Percentiles rank a stretch among this genome's conserved stretches.
Evolutionary conservation across 345 rosid species (phyloP).

Genomic region (Syzygium aromaticum): DNA sequence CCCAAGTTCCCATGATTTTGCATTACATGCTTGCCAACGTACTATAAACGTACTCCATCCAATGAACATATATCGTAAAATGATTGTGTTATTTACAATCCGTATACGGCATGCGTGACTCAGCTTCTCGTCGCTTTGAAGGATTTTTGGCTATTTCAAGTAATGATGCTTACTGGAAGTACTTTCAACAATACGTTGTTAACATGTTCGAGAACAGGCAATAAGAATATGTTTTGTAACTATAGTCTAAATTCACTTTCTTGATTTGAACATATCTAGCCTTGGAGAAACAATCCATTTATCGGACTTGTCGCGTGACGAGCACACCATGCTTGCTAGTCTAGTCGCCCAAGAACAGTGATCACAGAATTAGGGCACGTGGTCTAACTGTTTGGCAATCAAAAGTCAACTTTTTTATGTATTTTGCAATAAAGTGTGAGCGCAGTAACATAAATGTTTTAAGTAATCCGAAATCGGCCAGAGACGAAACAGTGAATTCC

Average conservation of each 20-base stretch:
- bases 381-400: not conserved
- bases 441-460: not conserved
- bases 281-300: not conserved
- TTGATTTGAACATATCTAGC: not conserved
- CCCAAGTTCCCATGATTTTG: not conserved
- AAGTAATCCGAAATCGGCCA: not conserved
- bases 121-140: not conserved
- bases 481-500: not conserved
- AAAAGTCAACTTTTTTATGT: not conserved
- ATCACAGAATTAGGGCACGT: not conserved
- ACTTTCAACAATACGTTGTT: not conserved
- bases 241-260: not conserved
- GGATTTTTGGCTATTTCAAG: not conserved
- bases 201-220: not conserved
- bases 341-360: not conserved
- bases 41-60: not conserved
- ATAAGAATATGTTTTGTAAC: not conserved
- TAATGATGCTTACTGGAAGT: not conserved
- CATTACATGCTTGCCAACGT: not conserved
- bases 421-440: not conserved
- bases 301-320: not conserved
- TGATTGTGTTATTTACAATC: not conserved
- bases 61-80: not conserved
- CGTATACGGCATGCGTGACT: rapidly evolving
- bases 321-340: not conserved